Evolutionary conservation across 805 yeast species (phyloP).

Genomic region (Cyberlindnera xylosilytica): DNA sequence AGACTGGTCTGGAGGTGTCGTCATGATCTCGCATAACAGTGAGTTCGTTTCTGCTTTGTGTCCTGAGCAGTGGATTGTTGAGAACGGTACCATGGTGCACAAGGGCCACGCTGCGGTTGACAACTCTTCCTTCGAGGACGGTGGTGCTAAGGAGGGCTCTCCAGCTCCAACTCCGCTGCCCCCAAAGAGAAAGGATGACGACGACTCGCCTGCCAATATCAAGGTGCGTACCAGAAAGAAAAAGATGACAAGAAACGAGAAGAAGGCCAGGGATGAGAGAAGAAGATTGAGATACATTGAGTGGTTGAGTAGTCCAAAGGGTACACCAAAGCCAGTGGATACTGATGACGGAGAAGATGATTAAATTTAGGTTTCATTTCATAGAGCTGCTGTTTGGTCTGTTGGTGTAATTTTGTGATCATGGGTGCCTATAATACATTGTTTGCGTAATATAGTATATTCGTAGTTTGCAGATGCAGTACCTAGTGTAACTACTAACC

Average conservation of each 20-base stretch:
- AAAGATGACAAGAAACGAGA: constrained; percentile 96
- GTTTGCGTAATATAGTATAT: too few species aligned
- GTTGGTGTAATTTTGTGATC: too few species aligned
- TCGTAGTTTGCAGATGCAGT: too few species aligned
- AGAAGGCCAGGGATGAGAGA: constrained; percentile 87
- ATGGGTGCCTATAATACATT: too few species aligned
- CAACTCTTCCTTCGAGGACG: constrained; percentile 77
- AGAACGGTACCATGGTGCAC: constrained; percentile 83
- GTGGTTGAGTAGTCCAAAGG: constrained; percentile 96
- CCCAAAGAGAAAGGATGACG: constrained; percentile 53
- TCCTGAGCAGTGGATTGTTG: constrained; percentile 98
- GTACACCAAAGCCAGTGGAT: constrained; percentile 92
- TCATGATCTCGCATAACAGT: constrained; percentile 95
- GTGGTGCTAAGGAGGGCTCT: constrained; percentile 50
- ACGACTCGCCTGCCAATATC: constrained; percentile 93
- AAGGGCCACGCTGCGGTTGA: constrained; percentile 79
- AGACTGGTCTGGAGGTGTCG: constrained; percentile 98
- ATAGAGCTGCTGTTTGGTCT: too few species aligned
- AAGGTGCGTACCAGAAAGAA: constrained; percentile 90
- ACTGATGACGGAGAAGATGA: constrained; percentile 90
- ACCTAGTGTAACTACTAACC: too few species aligned
- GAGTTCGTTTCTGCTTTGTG: constrained; percentile 97
- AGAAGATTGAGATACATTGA: constrained; percentile 91
- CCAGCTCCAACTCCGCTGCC: constrained; percentile 42
- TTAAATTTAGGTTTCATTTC: constrained; percentile 26